phyloP scores from a whole-genome alignment of 371 early-diverging fungal species.

The Mortierella sp. region DNA sequence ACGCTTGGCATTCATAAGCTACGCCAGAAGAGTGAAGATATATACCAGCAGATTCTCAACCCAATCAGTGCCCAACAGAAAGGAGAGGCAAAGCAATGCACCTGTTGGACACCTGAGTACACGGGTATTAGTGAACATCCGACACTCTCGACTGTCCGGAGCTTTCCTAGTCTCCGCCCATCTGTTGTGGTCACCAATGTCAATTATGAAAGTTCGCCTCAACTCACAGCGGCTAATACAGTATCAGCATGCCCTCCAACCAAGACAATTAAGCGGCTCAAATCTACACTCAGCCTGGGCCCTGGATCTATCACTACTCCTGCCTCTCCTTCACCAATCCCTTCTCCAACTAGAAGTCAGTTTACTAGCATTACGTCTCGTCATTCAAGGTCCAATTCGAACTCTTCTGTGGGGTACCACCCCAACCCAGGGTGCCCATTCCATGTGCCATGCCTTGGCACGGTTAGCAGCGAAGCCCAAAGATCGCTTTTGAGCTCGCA shows the following conservation, averaged over 20 bases:
- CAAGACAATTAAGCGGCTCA: constrained; percentile 42
- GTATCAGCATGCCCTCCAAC: constrained; percentile 13
- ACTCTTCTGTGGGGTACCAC: constrained; percentile 34
- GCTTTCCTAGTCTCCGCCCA: constrained; percentile 28
- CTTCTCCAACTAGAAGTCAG: constrained; percentile 37
- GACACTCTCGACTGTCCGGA: constrained; percentile 20
- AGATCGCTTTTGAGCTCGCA: no score
- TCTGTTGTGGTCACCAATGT: constrained; percentile 22
- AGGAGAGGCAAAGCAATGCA: constrained; percentile 19
- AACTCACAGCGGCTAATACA: background rate
- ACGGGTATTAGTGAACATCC: constrained; percentile 39
- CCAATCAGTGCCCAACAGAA: constrained; percentile 9
- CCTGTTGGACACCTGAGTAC: constrained; percentile 42
- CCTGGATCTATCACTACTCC: constrained; percentile 1
- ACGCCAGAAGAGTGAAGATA: constrained; percentile 45
- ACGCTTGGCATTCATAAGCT: constrained; percentile 39
- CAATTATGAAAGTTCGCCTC: constrained; percentile 2
- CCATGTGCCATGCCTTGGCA: constrained; percentile 20
- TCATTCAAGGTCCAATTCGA: constrained; percentile 45
- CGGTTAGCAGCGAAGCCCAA: constrained; percentile 2
- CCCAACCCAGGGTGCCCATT: constrained; percentile 45
- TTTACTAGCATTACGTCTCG: constrained; percentile 29
- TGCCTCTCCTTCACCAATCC: constrained; percentile 10
- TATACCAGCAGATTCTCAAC: constrained; percentile 40
- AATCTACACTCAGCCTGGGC: constrained; percentile 30